Evolutionary conservation across 1,284 basidiomycete genomes (phyloP).

Genomic region (Ceratobasidium sp.): DNA sequence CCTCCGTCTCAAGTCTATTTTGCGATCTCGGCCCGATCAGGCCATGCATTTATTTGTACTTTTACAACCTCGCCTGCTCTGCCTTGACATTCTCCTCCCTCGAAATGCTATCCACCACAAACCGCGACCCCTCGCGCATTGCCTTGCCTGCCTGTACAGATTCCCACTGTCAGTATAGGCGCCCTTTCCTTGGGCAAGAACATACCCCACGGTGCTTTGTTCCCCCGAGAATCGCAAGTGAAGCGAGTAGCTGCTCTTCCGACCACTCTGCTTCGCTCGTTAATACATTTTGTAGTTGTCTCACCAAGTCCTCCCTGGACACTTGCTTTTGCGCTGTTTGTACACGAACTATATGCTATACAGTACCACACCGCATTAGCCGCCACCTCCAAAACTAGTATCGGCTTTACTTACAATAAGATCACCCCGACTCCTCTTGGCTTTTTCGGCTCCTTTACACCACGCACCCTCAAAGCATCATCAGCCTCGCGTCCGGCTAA

Average conservation of each 20-base stretch:
- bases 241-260: constrained; percentile 27
- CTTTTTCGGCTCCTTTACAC: constrained; percentile 23
- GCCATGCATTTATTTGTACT: constrained; percentile 7
- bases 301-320: constrained; percentile 7
- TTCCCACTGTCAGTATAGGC: constrained; percentile 6
- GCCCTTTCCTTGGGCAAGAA: background rate
- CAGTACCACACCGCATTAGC: background rate
- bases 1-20: constrained; percentile 39
- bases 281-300: constrained; percentile 15
- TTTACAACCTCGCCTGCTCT: background rate
- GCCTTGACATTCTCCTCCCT: constrained; percentile 3
- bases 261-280: constrained; percentile 28
- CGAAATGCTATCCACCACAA: background rate
- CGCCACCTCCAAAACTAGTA: too few species aligned
- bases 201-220: constrained; percentile 27
- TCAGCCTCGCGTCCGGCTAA: constrained; percentile 10
- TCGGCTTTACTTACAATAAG: constrained; percentile 28
- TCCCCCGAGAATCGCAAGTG: constrained; percentile 28
- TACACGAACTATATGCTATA: constrained; percentile 27
- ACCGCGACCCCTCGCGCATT: constrained; percentile 19
- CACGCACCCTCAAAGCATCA: constrained; percentile 15
- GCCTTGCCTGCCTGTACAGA: constrained; percentile 12
- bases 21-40: constrained; percentile 14
- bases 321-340: constrained; percentile 16
- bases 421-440: constrained; percentile 6